Percentiles rank a stretch among this genome's conserved stretches.
These are phyloP conservation scores for Macrophomina tecta DNA, from an alignment of 2,329 filamentous ascomycete species.

Conservation along the genomic window DNA sequence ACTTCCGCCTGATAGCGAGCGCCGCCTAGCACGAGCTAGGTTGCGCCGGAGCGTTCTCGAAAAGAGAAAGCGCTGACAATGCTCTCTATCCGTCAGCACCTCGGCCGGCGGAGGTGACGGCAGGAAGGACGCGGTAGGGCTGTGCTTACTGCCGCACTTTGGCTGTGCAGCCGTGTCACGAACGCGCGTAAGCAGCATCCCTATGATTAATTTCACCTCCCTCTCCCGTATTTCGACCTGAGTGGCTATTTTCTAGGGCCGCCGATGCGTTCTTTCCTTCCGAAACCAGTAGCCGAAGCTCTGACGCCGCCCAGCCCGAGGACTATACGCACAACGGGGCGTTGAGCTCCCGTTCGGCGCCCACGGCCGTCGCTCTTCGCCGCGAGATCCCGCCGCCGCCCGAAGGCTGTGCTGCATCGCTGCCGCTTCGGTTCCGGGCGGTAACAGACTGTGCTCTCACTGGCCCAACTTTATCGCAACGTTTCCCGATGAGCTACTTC, in stretches of 20 bases:
- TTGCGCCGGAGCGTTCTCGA: conserved; percentile 1
- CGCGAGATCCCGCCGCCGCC: background rate
- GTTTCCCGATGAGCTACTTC: background rate
- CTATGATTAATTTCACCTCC: background rate
- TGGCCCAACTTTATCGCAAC: conserved; percentile 7
- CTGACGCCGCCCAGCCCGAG: background rate
- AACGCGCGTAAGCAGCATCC: conserved; percentile 9
- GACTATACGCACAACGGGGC: background rate
- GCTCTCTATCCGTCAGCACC: background rate
- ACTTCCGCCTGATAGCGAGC: background rate
- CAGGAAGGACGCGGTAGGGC: background rate
- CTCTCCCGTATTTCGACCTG: background rate
- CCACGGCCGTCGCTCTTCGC: conserved; percentile 16
- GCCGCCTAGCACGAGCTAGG: background rate
- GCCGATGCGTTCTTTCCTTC: background rate
- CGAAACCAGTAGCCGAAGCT: background rate
- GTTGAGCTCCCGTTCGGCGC: background rate
- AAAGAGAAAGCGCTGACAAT: background rate
- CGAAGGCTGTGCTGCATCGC: background rate
- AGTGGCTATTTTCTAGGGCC: too few relatives aligned
- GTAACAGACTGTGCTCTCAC: background rate
- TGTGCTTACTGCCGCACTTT: background rate
- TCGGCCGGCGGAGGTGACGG: conserved; percentile 20
- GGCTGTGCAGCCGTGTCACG: background rate
- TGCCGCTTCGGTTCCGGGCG: background rate